Percentiles rank a stretch among this genome's conserved stretches.
Evolutionary conservation across 257 asterid genomes (phyloP).

Genomic region (Phtheirospermum japonicum): DNA sequence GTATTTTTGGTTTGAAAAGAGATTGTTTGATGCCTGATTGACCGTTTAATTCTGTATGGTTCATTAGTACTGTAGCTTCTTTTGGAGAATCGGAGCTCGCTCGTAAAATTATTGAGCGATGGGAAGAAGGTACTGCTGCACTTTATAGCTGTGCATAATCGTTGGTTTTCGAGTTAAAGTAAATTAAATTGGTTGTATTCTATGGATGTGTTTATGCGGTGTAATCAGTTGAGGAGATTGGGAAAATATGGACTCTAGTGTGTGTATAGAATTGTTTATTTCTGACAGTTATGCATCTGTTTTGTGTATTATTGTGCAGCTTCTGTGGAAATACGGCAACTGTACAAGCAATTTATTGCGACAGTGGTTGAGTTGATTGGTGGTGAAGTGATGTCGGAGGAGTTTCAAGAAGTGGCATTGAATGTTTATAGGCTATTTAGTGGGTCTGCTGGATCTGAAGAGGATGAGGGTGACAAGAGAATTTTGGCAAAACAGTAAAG

Average conservation of each 20-base stretch:
- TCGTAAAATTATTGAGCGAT: conserved; percentile 54
- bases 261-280: not conserved
- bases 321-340: conserved; percentile 63
- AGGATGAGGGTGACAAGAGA: conserved; percentile 43
- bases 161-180: not conserved
- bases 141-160: conserved; percentile 1
- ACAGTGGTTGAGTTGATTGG: conserved; percentile 80
- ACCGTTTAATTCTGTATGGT: conserved; percentile 15
- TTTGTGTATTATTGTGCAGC: conserved; percentile 46
- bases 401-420: conserved; percentile 84
- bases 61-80: conserved; percentile 52
- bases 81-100: conserved; percentile 73
- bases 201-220: not conserved
- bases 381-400: conserved; percentile 78
- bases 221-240: conserved; percentile 14
- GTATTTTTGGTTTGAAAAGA: not conserved
- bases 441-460: conserved; percentile 41
- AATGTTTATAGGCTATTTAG: conserved; percentile 54
- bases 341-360: conserved; percentile 67
- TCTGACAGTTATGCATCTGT: not conserved
- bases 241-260: conserved; percentile 7
- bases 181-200: not conserved
- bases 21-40: not conserved
- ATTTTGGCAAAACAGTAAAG: conserved; percentile 55
- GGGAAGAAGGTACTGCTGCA: conserved; percentile 74